Evolutionary conservation across 352 stramenopile genomes (phyloP), one percentile per base, ranked within the genome.

Genomic region (Phytopythium mirpurense): DNA sequence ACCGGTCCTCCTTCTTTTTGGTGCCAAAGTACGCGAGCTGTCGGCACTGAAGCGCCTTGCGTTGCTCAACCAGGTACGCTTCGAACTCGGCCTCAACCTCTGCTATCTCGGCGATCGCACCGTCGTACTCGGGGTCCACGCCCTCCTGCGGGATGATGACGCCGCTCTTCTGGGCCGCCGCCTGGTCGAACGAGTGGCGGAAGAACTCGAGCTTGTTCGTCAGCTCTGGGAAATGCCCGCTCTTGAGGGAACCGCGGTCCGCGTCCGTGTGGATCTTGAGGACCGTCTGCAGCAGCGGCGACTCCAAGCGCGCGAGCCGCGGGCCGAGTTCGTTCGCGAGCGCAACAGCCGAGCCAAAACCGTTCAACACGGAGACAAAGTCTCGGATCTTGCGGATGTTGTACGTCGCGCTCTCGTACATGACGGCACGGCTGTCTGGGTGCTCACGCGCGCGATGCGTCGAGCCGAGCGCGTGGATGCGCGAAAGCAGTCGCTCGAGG

Each of bases 361-460:
- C 96, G 42, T 92, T 82, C 7, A 99, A 63, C 11, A 98, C 67
- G 3, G 96, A 78, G 5, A 96, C 37, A 34, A 97, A 95, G 54
- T 96, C 83, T 23, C 86, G 84, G 38, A 99, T 98, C 70, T 99
- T 99, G 46, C 95, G 89, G 56, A 96, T 96, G 51, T 97, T 99
- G 80, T 99, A 98, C 53, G 89, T 97, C 49, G 83, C 86, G 18
- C 71, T 83, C 65, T 99, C 97, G 69, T 99, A 99, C 72, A 99
- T 95, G 50, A 99, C 91, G 37, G 97, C 97, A 32, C 97, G 81
- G 45, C 93, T 96, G 62, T 98, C 95, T 0, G 97, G 97, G 69
- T 99, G 96, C 53, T 93, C 72, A 24, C 75, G 64, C 0, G 79
- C 88, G 26, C 89, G 77, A 56, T 96, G 62, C 37, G 73, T 65